A percentile compares a stretch with the other conserved stretches of the same genome.
Evolutionary conservation across 202 grass and related monocot genomes (phyloP).

Genomic region (Carex sylvatica): DNA sequence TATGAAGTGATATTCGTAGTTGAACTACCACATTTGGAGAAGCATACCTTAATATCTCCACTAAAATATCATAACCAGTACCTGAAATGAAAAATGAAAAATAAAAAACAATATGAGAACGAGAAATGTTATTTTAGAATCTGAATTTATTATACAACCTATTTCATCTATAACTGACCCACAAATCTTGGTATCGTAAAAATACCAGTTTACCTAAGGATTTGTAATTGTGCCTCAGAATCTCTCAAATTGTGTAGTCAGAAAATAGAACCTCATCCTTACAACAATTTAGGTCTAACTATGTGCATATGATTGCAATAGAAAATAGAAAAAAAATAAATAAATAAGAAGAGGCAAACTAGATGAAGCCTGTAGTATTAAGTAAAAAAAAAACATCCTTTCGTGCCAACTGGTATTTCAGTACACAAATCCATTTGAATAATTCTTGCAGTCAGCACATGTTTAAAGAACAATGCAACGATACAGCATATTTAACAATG

Average conservation of each 20-base stretch:
- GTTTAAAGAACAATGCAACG: background rate
- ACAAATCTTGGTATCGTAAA: background rate
- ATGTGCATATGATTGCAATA: background rate
- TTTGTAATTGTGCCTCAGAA: background rate
- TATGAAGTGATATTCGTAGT: conserved; percentile 52
- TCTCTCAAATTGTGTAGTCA: background rate
- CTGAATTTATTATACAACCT: background rate
- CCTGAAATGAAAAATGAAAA: conserved; percentile 37
- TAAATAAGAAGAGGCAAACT: background rate
- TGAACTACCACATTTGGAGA: conserved; percentile 66
- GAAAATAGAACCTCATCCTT: background rate
- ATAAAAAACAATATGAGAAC: conserved; percentile 1
- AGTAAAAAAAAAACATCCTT: background rate
- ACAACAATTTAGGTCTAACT: background rate
- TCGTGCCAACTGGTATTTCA: background rate
- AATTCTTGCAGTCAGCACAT: background rate
- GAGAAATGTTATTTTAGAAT: conserved; percentile 22
- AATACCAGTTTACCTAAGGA: background rate
- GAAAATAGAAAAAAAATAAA: background rate
- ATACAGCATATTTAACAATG: background rate
- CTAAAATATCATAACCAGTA: conserved; percentile 86
- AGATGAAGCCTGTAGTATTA: background rate
- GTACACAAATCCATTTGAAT: background rate
- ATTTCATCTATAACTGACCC: conserved; percentile 19
- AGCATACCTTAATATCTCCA: conserved; percentile 71